Evolutionary conservation across 139 green algal species (phyloP).

Genomic region (Trebouxia sp.): DNA sequence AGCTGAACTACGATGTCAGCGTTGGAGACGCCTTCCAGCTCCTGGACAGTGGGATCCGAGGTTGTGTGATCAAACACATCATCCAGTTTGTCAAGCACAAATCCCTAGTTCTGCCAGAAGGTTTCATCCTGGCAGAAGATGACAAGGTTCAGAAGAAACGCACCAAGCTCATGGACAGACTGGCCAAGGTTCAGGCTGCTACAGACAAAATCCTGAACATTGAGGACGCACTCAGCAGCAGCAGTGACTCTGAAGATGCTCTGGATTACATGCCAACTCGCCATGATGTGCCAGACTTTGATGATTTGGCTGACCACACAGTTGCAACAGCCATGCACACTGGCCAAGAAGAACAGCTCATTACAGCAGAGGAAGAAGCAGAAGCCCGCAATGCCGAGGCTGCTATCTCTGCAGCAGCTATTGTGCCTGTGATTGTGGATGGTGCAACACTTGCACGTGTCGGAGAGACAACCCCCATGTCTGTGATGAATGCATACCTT

Average conservation of each 20-base stretch:
- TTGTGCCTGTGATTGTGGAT: too few species aligned
- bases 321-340: not conserved
- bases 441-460: too few species aligned
- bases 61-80: not conserved
- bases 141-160: constrained; percentile 6
- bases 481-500: too few species aligned
- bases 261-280: not conserved
- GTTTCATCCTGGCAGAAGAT: not conserved
- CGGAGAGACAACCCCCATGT: too few species aligned
- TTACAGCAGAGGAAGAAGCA: too few species aligned
- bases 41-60: not conserved
- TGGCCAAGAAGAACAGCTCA: too few species aligned
- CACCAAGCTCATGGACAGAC: not conserved
- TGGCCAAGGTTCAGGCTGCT: not conserved
- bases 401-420: not conserved
- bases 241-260: not conserved
- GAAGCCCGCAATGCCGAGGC: too few species aligned
- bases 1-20: not conserved
- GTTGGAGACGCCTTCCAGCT: not conserved
- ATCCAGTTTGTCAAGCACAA: not conserved
- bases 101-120: not conserved
- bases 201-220: constrained; percentile 3
- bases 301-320: not conserved
- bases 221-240: not conserved
- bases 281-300: not conserved